A percentile compares a stretch with the other conserved stretches of the same genome.
phyloP scores from a whole-genome alignment of 129 eudicot species.

The Smallanthus sonchifolius region DNA sequence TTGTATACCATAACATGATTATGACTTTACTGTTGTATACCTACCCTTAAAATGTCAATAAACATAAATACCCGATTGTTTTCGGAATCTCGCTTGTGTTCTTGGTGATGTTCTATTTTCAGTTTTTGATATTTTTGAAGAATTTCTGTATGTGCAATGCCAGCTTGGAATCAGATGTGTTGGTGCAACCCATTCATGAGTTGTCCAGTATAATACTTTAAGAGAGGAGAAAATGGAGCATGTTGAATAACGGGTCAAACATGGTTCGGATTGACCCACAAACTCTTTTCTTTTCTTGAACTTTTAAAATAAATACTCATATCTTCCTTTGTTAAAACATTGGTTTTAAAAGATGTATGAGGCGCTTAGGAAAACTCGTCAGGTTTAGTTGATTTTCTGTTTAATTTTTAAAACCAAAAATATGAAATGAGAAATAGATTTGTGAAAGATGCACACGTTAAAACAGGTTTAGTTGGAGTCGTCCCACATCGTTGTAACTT shows the following conservation, averaged over 20 bases:
- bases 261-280: neutral
- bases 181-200: neutral
- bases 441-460: too few species aligned
- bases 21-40: conserved; percentile 28
- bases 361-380: too few species aligned
- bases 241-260: neutral
- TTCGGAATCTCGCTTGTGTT: neutral
- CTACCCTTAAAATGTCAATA: conserved; percentile 19
- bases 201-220: neutral
- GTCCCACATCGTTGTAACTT: neutral
- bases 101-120: neutral
- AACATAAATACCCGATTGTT: conserved; percentile 22
- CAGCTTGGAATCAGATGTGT: neutral
- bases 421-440: too few species aligned
- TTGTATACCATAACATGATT: conserved; percentile 25
- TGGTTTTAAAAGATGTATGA: too few species aligned
- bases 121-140: neutral
- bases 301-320: neutral
- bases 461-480: neutral
- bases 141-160: neutral
- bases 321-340: too few species aligned
- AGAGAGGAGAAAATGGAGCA: neutral
- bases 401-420: too few species aligned
- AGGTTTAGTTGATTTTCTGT: neutral
- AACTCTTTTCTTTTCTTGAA: neutral